Conservation (phyloP, 805 yeast genomes). For the Lachancea fermentati region DNA sequence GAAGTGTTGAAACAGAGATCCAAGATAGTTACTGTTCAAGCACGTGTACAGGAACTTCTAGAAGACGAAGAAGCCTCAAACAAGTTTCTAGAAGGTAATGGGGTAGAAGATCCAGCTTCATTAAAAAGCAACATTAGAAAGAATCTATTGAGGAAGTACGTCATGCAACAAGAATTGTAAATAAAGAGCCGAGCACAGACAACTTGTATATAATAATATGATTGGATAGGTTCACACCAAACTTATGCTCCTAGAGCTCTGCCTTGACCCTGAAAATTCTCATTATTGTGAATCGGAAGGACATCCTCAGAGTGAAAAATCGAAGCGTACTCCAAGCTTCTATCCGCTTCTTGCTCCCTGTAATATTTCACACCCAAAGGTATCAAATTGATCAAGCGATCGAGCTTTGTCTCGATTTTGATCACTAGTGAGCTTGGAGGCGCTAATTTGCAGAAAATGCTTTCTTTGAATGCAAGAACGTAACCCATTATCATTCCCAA, state of each 20-base stretch:
- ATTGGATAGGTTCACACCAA: neutral
- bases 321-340: conserved; percentile 27
- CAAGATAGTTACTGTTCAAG: conserved; percentile 34
- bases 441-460: conserved; percentile 48
- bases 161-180: conserved; percentile 24
- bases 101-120: conserved; percentile 33
- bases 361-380: conserved; percentile 51
- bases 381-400: conserved; percentile 44
- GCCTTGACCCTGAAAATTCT: conserved; percentile 14
- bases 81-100: conserved; percentile 32
- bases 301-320: conserved; percentile 17
- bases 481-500: conserved; percentile 65
- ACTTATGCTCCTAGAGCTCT: conserved; percentile 15
- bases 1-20: conserved; percentile 23
- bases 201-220: neutral
- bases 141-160: conserved; percentile 65
- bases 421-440: conserved; percentile 64
- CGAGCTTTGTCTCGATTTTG: conserved; percentile 56
- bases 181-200: neutral
- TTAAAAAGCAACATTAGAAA: conserved; percentile 53
- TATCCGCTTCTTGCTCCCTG: conserved; percentile 47
- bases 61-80: conserved; percentile 34
- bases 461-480: conserved; percentile 44
- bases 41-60: conserved; percentile 33
- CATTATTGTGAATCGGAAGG: conserved; percentile 15